Evolutionary conservation across 768 basidiomycete species (phyloP).

Genomic region (Serendipita sp.): DNA sequence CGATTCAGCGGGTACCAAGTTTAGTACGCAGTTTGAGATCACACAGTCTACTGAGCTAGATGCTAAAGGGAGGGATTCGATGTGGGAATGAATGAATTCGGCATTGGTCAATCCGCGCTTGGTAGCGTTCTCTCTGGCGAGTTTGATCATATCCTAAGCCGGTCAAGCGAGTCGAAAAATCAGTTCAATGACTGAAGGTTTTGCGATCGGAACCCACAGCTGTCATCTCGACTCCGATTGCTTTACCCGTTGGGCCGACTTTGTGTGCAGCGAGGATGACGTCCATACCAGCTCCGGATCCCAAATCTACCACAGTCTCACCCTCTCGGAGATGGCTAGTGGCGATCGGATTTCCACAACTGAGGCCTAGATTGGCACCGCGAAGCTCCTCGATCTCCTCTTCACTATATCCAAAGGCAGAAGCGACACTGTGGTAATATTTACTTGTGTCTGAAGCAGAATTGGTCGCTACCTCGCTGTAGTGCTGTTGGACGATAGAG

Average conservation of each 20-base stretch:
- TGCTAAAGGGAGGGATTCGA: slow-evolving; percentile 32
- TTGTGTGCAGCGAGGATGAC: slow-evolving; percentile 37
- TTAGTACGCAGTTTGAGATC: slow-evolving; percentile 43
- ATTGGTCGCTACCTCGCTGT: too few relatives aligned
- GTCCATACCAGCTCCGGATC: slow-evolving; percentile 42
- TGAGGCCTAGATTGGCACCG: too few relatives aligned
- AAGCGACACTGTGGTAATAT: too few relatives aligned
- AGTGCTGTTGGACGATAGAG: too few relatives aligned
- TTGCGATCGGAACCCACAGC: slow-evolving; percentile 19
- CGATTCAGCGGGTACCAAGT: slow-evolving; percentile 22
- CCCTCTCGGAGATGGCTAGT: slow-evolving; percentile 24
- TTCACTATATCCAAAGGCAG: too few relatives aligned
- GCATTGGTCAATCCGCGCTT: slow-evolving; percentile 30
- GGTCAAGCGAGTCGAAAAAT: too few relatives aligned
- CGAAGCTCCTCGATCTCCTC: too few relatives aligned
- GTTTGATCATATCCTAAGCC: slow-evolving; percentile 35
- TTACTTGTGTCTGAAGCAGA: too few relatives aligned
- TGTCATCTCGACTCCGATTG: slow-evolving; percentile 35
- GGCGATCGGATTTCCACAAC: background rate
- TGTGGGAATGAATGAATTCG: slow-evolving; percentile 30
- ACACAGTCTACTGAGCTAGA: slow-evolving; percentile 38
- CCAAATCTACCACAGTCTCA: slow-evolving; percentile 40
- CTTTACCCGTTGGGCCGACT: slow-evolving; percentile 34
- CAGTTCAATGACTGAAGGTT: background rate
- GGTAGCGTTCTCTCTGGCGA: slow-evolving; percentile 31